Conservation (phyloP, 2,329 filamentous ascomycete species). For the Parascedosporium putredinis region DNA sequence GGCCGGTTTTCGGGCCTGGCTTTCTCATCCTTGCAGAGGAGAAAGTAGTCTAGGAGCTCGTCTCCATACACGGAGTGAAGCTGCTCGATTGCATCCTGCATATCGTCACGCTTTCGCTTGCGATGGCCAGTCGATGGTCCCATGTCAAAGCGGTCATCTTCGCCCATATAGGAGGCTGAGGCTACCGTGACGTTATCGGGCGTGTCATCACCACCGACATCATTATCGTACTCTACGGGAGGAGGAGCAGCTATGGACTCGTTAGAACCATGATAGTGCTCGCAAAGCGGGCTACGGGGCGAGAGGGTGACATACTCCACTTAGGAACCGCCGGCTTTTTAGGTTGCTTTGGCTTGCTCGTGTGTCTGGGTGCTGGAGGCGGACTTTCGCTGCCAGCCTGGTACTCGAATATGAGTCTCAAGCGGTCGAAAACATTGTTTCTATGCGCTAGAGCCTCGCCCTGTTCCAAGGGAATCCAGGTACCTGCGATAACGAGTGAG, state of each 20-base stretch:
- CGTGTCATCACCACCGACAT: conserved; percentile 59
- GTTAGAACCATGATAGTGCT: no score
- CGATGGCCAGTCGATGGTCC: conserved; percentile 52
- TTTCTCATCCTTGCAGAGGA: conserved; percentile 72
- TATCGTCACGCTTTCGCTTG: conserved; percentile 69
- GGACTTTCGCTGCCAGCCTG: conserved; percentile 76
- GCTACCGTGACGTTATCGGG: conserved; percentile 75
- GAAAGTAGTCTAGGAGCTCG: conserved; percentile 89
- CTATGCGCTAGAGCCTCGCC: conserved; percentile 75
- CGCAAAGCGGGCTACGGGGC: no score
- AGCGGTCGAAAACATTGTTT: conserved; percentile 75
- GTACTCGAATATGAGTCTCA: conserved; percentile 83
- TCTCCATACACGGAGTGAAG: conserved; percentile 88
- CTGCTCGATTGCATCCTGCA: conserved; percentile 60
- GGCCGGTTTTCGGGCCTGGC: conserved; percentile 52
- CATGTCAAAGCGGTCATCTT: conserved; percentile 67
- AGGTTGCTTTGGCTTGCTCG: conserved; percentile 72
- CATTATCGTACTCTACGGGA: conserved; percentile 14
- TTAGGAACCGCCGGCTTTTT: conserved; percentile 57
- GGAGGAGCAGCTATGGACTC: conserved; percentile 24
- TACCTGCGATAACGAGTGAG: conserved; percentile 49
- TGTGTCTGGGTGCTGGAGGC: conserved; percentile 86
- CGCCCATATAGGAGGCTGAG: conserved; percentile 75
- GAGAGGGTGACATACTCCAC: conserved; percentile 25
- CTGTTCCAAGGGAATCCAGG: conserved; percentile 84